A percentile compares a stretch with the other conserved stretches of the same genome.
Conservation (phyloP, 1,139 yeast genomes). For the Waltiozyma solani region DNA sequence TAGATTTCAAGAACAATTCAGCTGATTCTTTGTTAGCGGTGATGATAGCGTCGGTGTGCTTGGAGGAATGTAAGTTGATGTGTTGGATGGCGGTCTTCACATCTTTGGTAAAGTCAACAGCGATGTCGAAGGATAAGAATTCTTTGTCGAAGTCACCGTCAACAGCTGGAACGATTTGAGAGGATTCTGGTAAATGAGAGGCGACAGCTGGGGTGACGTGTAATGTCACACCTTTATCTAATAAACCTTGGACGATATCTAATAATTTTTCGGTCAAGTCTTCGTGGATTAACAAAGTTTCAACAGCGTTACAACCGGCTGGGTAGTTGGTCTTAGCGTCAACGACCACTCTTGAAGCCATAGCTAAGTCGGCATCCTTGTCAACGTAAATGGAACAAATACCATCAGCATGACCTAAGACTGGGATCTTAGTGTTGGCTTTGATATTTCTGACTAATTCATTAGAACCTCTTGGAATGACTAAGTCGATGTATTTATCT, state of each 20-base stretch:
- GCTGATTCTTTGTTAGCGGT: conserved; percentile 68
- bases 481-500: conserved; percentile 86
- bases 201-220: conserved; percentile 52
- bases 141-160: conserved; percentile 72
- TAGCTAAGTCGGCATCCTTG: conserved; percentile 58
- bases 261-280: conserved; percentile 34
- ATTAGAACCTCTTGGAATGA: conserved; percentile 94
- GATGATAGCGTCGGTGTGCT: conserved; percentile 89
- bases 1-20: conserved; percentile 66
- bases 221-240: conserved; percentile 59
- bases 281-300: conserved; percentile 65
- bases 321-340: conserved; percentile 96
- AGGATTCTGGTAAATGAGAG: conserved; percentile 16
- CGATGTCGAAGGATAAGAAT: conserved; percentile 72
- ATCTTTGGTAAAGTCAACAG: conserved; percentile 52
- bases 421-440: conserved; percentile 85
- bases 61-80: conserved; percentile 86
- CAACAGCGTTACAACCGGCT: conserved; percentile 97
- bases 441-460: conserved; percentile 82
- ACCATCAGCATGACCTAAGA: conserved; percentile 98
- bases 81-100: conserved; percentile 69
- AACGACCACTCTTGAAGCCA: conserved; percentile 64
- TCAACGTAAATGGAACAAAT: conserved; percentile 85
- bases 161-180: conserved; percentile 32
- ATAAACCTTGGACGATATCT: conserved; percentile 36